These are phyloP conservation scores for Syzygium malaccense DNA, from an alignment of 441 rosid genomes.

Conservation along the genomic window DNA sequence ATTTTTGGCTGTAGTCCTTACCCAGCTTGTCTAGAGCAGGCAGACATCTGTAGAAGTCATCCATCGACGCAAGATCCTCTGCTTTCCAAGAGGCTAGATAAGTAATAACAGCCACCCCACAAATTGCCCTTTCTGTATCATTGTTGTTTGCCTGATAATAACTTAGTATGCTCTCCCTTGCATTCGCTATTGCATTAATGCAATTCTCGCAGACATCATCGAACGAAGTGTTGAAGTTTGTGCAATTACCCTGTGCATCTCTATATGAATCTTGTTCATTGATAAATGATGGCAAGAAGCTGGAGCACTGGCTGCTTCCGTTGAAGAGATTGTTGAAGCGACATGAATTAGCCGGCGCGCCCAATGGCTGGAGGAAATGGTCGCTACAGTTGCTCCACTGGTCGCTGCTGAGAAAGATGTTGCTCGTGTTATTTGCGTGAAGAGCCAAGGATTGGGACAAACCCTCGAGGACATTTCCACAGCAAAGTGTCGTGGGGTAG, in stretches of 20 bases:
- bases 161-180: not conserved
- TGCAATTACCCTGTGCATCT: constrained; percentile 15
- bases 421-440: constrained; percentile 2
- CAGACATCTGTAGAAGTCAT: constrained; percentile 40
- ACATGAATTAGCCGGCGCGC: constrained; percentile 19
- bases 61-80: constrained; percentile 6
- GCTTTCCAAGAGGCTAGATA: constrained; percentile 24
- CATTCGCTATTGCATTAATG: constrained; percentile 5
- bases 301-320: constrained; percentile 25
- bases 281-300: constrained; percentile 11
- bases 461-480: constrained; percentile 33
- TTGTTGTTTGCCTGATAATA: not conserved
- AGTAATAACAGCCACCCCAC: constrained; percentile 30
- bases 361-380: constrained; percentile 11
- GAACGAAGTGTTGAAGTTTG: constrained; percentile 23
- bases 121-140: constrained; percentile 11
- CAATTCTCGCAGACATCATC: constrained; percentile 22
- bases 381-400: constrained; percentile 27
- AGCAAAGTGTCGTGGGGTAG: constrained; percentile 34
- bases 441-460: constrained; percentile 31
- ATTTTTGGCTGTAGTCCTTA: constrained; percentile 9
- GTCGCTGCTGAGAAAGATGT: constrained; percentile 23
- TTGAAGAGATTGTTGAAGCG: constrained; percentile 22
- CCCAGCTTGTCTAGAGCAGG: constrained; percentile 27
- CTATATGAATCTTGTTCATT: not conserved